Evolutionary conservation across 352 stramenopile species (phyloP), one percentile per base, ranked within the genome.

Genomic region (Phytopythium chamaehyphon): DNA sequence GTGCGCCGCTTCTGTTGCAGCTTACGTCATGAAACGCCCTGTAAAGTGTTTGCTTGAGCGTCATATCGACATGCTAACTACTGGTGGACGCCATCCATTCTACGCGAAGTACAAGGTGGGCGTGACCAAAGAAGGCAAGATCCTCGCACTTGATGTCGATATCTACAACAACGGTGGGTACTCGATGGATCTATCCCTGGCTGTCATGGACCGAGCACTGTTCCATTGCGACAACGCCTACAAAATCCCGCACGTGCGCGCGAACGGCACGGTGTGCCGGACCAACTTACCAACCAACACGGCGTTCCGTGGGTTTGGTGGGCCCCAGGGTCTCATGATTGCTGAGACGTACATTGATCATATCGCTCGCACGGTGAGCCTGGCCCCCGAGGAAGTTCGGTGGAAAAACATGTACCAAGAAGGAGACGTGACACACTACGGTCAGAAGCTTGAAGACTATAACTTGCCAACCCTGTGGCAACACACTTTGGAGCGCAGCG

Each of bases 201-300:
- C 92, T 1, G 93, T 98, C 9, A 95, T 98, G 80, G 93, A 98
- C 61, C 76, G 95, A 40, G 95, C 96, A 19, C 70, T 98, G 33
- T 98, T 98, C 64, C 95, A 98, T 58, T 86, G 94, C 57, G 96
- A 98, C 51, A 96, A 96, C 53, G 68, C 75, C 37, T 99, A 99
- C 74, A 90, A 90, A 44, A 98, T 97, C 66, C 92, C 92, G 2
- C 78, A 97, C 50, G 59, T 98, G 38, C 76, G 84, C 38, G 92
- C 81, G 1, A 77, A 81, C 14, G 96, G 95, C 16, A 85, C 81
- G 3, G 79, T 93, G 5, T 98, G 95, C 62, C 96, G 96, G 48
- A 99, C 96, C 7, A 96, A 96, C 43, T 81, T 98, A 44, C 76
- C 95, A 16, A 94, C 90, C 6, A 97, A 98, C 62, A 99, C 96